These are phyloP conservation scores for Andrographis paniculata DNA, from an alignment of 305 asterid species.

Conservation along the genomic window DNA sequence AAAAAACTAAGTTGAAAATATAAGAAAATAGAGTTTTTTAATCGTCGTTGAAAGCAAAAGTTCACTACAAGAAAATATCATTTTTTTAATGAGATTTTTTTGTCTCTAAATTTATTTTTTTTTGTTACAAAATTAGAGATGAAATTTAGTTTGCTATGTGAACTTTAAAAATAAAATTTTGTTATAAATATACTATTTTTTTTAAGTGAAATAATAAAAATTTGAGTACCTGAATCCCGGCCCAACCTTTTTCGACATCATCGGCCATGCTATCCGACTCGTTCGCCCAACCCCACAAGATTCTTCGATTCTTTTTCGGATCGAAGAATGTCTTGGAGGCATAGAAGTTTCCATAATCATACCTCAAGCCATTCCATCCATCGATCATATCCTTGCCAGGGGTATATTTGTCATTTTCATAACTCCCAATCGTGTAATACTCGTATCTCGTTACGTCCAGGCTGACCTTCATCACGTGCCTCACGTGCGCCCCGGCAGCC, in stretches of 20 bases:
- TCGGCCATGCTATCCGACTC: constrained; percentile 26
- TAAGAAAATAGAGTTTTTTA: too few relatives aligned
- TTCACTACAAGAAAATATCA: too few relatives aligned
- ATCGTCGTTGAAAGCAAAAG: too few relatives aligned
- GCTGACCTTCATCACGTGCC: constrained; percentile 38
- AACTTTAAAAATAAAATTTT: too few relatives aligned
- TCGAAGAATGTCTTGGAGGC: constrained; percentile 48
- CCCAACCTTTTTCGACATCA: constrained; percentile 36
- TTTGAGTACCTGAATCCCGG: constrained; percentile 43
- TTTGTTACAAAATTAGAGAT: too few relatives aligned
- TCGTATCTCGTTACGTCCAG: constrained; percentile 32
- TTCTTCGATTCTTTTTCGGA: constrained; percentile 29
- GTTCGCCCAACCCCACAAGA: constrained; percentile 59
- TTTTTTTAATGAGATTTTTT: too few relatives aligned
- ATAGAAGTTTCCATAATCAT: constrained; percentile 46
- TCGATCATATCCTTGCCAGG: constrained; percentile 41
- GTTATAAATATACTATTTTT: too few relatives aligned
- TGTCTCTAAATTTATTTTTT: too few relatives aligned
- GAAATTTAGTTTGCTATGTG: too few relatives aligned
- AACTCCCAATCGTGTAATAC: constrained; percentile 39
- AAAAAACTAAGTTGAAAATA: too few relatives aligned
- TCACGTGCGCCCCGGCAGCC: constrained; percentile 17
- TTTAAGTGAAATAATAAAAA: too few relatives aligned
- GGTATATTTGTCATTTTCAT: constrained; percentile 25
- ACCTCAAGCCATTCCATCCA: constrained; percentile 38